Percentiles rank a stretch among this genome's conserved stretches.
These are phyloP conservation scores for Alternaria gansuensis DNA, from an alignment of 2,329 filamentous ascomycete species.

Conservation along the genomic window DNA sequence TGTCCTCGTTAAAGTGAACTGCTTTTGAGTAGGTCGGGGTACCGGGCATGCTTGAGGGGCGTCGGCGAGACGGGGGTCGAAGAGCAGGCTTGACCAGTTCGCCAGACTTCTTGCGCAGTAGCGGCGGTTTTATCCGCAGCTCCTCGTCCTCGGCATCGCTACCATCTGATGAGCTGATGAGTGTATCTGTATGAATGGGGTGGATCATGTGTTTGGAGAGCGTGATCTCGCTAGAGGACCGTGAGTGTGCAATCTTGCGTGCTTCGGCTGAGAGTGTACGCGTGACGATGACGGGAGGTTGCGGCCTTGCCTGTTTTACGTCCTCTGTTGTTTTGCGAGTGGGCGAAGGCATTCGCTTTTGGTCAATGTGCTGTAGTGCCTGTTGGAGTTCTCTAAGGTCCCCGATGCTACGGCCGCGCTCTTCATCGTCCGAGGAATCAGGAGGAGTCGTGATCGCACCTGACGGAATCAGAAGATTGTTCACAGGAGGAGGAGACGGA, in stretches of 20 bases:
- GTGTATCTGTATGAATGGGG: constrained; percentile 57
- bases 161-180: constrained; percentile 58
- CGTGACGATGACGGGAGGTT: constrained; percentile 30
- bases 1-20: constrained; percentile 97
- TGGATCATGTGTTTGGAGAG: constrained; percentile 57
- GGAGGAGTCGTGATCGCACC: constrained; percentile 91
- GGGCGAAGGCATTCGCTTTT: constrained; percentile 69
- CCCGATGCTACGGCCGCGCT: constrained; percentile 61
- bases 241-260: constrained; percentile 68
- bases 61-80: constrained; percentile 76
- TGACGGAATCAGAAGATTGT: constrained; percentile 77
- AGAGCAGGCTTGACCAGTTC: constrained; percentile 94
- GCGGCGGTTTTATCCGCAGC: constrained; percentile 75
- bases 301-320: constrained; percentile 24
- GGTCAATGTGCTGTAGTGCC: constrained; percentile 81
- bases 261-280: constrained; percentile 62
- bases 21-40: constrained; percentile 95
- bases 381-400: constrained; percentile 75
- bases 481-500: constrained; percentile 84
- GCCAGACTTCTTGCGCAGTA: constrained; percentile 98
- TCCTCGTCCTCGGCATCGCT: constrained; percentile 67
- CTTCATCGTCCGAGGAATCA: constrained; percentile 90
- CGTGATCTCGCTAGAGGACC: constrained; percentile 66
- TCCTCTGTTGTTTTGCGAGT: constrained; percentile 46
- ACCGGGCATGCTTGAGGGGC: constrained; percentile 96